Evolutionary conservation across 1,284 basidiomycete species (phyloP).

Genomic region (Marasmius tenuissimus): DNA sequence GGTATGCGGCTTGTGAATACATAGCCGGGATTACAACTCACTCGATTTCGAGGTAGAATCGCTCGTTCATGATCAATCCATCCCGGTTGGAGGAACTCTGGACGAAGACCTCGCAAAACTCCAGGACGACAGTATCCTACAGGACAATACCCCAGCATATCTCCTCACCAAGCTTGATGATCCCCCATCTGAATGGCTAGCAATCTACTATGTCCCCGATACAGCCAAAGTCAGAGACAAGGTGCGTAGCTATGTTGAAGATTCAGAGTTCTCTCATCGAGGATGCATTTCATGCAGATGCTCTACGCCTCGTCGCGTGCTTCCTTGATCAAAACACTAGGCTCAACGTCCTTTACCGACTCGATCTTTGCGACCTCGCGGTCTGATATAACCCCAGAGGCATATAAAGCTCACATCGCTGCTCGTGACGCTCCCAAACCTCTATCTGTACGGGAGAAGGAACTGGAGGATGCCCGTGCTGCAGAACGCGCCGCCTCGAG

Average conservation of each 20-base stretch:
- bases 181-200: constrained; percentile 64
- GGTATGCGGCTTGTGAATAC: constrained; percentile 41
- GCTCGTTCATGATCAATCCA: constrained; percentile 56
- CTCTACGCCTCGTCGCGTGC: constrained; percentile 85
- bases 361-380: constrained; percentile 82
- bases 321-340: constrained; percentile 73
- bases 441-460: constrained; percentile 77
- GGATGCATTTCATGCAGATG: constrained; percentile 60
- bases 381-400: constrained; percentile 61
- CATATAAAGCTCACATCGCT: constrained; percentile 75
- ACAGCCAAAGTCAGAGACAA: constrained; percentile 74
- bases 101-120: constrained; percentile 60
- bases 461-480: constrained; percentile 72
- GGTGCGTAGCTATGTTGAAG: constrained; percentile 35
- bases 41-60: constrained; percentile 48
- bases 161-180: constrained; percentile 65
- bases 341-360: constrained; percentile 76
- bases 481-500: constrained; percentile 54
- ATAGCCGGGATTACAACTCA: constrained; percentile 21
- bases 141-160: constrained; percentile 68
- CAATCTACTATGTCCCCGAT: constrained; percentile 77
- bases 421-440: constrained; percentile 78
- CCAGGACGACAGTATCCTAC: constrained; percentile 46
- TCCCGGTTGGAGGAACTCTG: constrained; percentile 49
- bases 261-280: background rate